These are phyloP conservation scores for Asterochloris sp. DNA, from an alignment of 139 green algal species.

Conservation along the genomic window DNA sequence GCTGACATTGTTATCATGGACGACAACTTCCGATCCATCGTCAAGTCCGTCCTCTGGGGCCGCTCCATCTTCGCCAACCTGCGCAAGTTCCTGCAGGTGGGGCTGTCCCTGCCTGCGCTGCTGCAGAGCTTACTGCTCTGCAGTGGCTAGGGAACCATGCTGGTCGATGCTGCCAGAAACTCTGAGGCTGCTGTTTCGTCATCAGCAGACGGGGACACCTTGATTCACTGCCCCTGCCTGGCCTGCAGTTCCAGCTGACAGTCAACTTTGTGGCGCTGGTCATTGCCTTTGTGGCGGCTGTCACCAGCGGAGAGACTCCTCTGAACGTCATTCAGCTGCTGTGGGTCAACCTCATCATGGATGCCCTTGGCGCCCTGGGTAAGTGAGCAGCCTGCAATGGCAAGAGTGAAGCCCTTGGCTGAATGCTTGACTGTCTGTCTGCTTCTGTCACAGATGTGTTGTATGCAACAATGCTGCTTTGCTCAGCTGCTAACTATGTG, in stretches of 20 bases:
- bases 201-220: too few species aligned
- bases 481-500: too few species aligned
- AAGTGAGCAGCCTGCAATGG: not conserved
- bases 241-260: slow-evolving; percentile 74
- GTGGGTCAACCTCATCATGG: slow-evolving; percentile 99
- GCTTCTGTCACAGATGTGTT: too few species aligned
- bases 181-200: too few species aligned
- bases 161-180: too few species aligned
- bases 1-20: slow-evolving; percentile 99
- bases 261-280: slow-evolving; percentile 96
- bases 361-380: slow-evolving; percentile 80
- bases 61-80: slow-evolving; percentile 97
- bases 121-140: too few species aligned
- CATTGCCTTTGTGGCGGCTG: slow-evolving; percentile 90
- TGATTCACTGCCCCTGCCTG: not conserved
- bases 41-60: slow-evolving; percentile 96
- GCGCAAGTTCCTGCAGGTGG: slow-evolving; percentile 88
- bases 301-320: slow-evolving; percentile 72
- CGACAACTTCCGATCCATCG: slow-evolving; percentile 98
- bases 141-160: too few species aligned
- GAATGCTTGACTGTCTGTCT: not conserved
- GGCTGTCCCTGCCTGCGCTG: not conserved
- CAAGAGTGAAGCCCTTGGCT: not conserved
- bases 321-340: slow-evolving; percentile 94
- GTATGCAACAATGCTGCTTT: too few species aligned